Base-by-base conservation (phyloP, 1,284 basidiomycete genomes). In the Cutaneotrichosporon sp. region DNA sequence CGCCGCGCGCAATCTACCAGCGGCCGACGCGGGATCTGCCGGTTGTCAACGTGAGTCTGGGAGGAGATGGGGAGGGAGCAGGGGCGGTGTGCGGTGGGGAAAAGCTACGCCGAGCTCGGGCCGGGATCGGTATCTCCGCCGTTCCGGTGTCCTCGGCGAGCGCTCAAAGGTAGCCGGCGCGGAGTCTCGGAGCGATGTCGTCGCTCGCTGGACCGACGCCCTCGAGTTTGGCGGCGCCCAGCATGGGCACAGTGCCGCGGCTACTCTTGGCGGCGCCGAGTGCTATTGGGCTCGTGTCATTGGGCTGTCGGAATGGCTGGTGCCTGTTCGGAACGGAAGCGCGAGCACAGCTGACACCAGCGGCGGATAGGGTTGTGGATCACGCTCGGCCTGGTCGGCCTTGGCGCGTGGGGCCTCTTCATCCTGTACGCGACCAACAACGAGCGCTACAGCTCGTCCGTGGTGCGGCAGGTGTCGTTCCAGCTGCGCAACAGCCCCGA, bases 351-450 rank as follows among this genome's bases (percentile, higher is more conserved):
- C 42, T 49, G 43, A 52, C 59, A 27, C 38, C 61, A 80, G 77
- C 18, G 16, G 3, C 38, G 38, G 38, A n/a, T n/a, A 42, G 38
- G 38, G 38, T 42, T 42, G 38, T 18, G 71, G 59, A 55, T 77
- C 29, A 69, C 67, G 1, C 58, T 79, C 2, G 76, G 70, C 13
- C 42, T 69, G 5, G 59, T 76, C 1, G 77, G 75, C 20, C 43
- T 78, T 2, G 67, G 71, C 36, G 69, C 67, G 4, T 79, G 78
- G 77, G 76, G 72, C 20, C 61, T 72, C 6, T 79, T 80, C 66
- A 59, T 80, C 33, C 66, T 79, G 2, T 74, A 79, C 59, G 79
- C 77, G 36, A 80, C 78, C 18, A 80, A 80, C 67, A 66, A 74
- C 46, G 79, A 80, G 69, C 76, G 79, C 22, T 69, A 78, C 27